A percentile compares a stretch with the other conserved stretches of the same genome.
Conservation (phyloP, 1,139 yeast genomes). For the Pichia sp. region DNA sequence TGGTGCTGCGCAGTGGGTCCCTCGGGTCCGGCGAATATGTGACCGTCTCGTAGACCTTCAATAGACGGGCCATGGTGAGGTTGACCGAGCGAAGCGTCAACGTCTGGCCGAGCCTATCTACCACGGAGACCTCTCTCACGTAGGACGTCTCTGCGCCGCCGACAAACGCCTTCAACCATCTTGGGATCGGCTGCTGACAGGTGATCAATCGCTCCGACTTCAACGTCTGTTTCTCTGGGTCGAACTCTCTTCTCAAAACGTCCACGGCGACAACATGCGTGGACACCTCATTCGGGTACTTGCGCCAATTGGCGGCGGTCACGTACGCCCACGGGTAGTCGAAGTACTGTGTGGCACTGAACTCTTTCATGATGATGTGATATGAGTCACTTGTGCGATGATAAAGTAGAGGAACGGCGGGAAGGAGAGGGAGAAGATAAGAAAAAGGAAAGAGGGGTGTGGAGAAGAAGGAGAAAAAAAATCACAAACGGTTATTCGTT, state of each 20-base stretch:
- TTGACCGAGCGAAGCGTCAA: constrained; percentile 82
- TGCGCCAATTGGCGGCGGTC: constrained; percentile 94
- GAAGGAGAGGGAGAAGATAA: neutral
- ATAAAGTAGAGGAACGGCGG: neutral
- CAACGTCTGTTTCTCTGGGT: constrained; percentile 50
- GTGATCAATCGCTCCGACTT: constrained; percentile 86
- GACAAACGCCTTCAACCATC: constrained; percentile 69
- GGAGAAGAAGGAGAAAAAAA: neutral
- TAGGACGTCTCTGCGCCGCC: constrained; percentile 74
- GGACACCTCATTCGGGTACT: constrained; percentile 88
- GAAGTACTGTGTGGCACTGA: constrained; percentile 63
- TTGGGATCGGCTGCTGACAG: constrained; percentile 82
- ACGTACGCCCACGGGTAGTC: constrained; percentile 91
- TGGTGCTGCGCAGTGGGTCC: constrained; percentile 49
- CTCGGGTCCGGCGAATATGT: constrained; percentile 63
- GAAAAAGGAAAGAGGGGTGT: neutral
- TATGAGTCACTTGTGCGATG: neutral
- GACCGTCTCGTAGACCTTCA: constrained; percentile 83
- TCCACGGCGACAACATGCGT: constrained; percentile 94
- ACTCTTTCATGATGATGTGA: constrained; percentile 61
- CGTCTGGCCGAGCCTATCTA: constrained; percentile 61
- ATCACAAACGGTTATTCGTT: neutral
- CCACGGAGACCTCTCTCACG: constrained; percentile 86
- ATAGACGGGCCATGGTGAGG: constrained; percentile 71
- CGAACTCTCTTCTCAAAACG: constrained; percentile 67